Evolutionary conservation across 1,284 basidiomycete species (phyloP), one percentile per base, ranked within the genome.

Genomic region (Fomitopsis betulina): DNA sequence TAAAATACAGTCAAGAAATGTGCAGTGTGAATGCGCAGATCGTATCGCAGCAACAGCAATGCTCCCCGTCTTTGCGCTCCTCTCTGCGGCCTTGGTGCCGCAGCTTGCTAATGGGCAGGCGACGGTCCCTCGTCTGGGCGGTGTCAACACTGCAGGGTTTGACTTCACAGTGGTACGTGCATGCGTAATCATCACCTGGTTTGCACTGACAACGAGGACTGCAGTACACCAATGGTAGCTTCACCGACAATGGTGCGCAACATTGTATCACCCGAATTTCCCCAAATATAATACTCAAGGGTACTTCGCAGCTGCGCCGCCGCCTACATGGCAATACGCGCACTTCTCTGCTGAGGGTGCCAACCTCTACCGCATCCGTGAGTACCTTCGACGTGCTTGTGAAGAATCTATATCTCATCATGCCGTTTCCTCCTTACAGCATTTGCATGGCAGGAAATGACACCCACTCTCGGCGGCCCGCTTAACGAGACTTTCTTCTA

Each of bases 371-470:
- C 74, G 78, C 38, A 77, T 81, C 63, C 78, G 71, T 73, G 27
- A 51, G 49, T 52, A 51, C 9, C 27, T 4, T 30, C 27, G 27
- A 30, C 27, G 27, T 3, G 27, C 27, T 30, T 30, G 27, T 30
- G 27, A 30, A 30, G 27, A 30, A 0, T 30, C 8, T 30, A 27
- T 17, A 17, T 30, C 33, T 13, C 10, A 33, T 38, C 17, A 35
- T 49, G 37, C 30, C 33, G 35, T 37, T 42, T 39, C 67, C 15
- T 65, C 27, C 27, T 12, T 25, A n/a, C 13, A 17, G 70, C 65
- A 19, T 60, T 52, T 37, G 78, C 76, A 4, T 81, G 83, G 82
- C 81, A 82, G 65, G 71, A 81, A 59, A 78, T 82, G 73, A 80
- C 78, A 6, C 78, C 78, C n/a, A 73, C 71, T 23, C 61, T 82